Evolutionary conservation across 1,284 basidiomycete species (phyloP), one percentile per base, ranked within the genome.

Genomic region (Ganoderma lingzhi): DNA sequence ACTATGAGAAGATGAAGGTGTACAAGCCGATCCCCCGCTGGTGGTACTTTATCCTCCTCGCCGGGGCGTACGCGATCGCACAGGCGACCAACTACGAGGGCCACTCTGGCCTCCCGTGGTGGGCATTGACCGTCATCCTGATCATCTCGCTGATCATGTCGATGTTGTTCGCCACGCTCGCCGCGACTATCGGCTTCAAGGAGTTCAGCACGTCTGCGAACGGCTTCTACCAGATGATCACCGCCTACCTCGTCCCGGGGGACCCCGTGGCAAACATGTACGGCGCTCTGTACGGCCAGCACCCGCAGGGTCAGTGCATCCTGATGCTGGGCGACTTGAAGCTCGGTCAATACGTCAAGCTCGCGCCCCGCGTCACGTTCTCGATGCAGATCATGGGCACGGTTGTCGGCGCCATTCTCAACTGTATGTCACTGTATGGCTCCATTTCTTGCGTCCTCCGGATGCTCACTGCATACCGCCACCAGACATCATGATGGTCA

Each of bases 341-440:
- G 77, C 83, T 86, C n/a, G 81, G 76, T 23, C 76, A 76, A 67
- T 78, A 91, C 79, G 87, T 87, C 72, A 92, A 92, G 79, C 82
- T 92, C 61, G 87, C 90, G 23, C 90, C 90, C 23, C 83, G 86
- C 0, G 84, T 85, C 2, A 90, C 89, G 1, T 90, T 92, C 77
- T 79, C 82, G 6, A 86, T 88, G 48, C 90, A 92, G 77, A 80
- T 84, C 42, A 65, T 86, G n/a, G 88, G 88, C 12, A 85, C 88
- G 9, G 75, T 89, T 56, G 78, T 80, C 61, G 79, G 77, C 10
- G 75, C 77, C 3, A 73, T 79, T 68, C 72, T 77, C 28, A 77
- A 83, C 87, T 74, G 87, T 86, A 67, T 75, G 83, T 23, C 23
- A 23, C 23, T 23, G 23, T 73, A 8, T 51, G 0, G 48, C 10